Evolutionary conservation across 768 basidiomycete genomes (phyloP), one percentile per base, ranked within the genome.

Genomic region (Boletus vinaceobasis): DNA sequence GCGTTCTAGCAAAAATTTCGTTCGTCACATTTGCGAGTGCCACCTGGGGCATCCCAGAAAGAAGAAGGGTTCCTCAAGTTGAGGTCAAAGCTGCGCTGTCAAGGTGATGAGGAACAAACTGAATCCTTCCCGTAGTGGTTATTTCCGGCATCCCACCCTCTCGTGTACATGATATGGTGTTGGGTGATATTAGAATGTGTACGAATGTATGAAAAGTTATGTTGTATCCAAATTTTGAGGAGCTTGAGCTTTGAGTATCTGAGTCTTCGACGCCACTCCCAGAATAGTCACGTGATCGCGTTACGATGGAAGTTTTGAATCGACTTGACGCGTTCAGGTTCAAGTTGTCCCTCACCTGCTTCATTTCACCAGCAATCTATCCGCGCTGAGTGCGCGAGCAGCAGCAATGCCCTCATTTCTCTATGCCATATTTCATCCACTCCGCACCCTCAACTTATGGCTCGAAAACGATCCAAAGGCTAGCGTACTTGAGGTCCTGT

Each of bases 401-500:
- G 56, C 53, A 43, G 53, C 37, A 11, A 71, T 71, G 69, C 66
- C 61, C 36, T 62, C 69, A 14, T 70, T 74, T 46, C 47, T 74
- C 50, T 74, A 67, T 27, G 72, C 71, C 42, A 60, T 75, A 31
- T 65, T 86, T 27, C 79, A 84, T 59, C 85, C 82, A 14, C 70
- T 78, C 40, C 74, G 79, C 48, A 79, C 79, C 23, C 73, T 79
- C 55, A 80, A 77, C 56, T 63, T 81, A 43, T 71, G 71, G 73
- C 67, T 75, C 21, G 79, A 77, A 60, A 74, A 77, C 54, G 79
- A 79, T 53, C 74, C 73, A 33, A 79, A 74, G 60, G 70, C 77
- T 61, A 68, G 68, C n/a, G 74, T 80, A 14, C 70, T 84, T 49
- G 86, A 87, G 70, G 76, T 86, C 45, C 57, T 88, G 47, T 88